Percentiles rank a stretch among this genome's conserved stretches.
These are phyloP conservation scores for Myriosclerotinia duriaeana DNA, from an alignment of 2,329 filamentous ascomycete genomes.

Conservation along the genomic window DNA sequence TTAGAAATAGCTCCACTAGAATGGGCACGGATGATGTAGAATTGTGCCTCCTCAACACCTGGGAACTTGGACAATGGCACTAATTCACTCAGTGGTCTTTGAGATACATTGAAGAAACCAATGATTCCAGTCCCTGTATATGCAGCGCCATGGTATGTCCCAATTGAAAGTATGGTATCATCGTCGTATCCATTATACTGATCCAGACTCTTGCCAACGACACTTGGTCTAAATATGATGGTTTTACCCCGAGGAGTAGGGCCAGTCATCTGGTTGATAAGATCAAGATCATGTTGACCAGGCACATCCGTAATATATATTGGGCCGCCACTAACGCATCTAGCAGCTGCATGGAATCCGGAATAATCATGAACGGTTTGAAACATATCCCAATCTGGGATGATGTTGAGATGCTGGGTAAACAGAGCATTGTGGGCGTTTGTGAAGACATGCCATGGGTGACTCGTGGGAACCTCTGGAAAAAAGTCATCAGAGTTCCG, in stretches of 20 bases:
- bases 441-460: slow-evolving; percentile 93
- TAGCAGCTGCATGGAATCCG: slow-evolving; percentile 82
- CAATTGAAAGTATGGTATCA: slow-evolving; percentile 70
- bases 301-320: slow-evolving; percentile 93
- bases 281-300: slow-evolving; percentile 70
- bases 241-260: slow-evolving; percentile 69
- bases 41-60: slow-evolving; percentile 56
- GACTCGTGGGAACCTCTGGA: slow-evolving; percentile 74
- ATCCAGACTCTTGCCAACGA: slow-evolving; percentile 68
- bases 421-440: slow-evolving; percentile 89
- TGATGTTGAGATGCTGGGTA: slow-evolving; percentile 77
- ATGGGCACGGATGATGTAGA: slow-evolving; percentile 75
- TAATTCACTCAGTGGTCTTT: slow-evolving; percentile 63
- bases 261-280: slow-evolving; percentile 82
- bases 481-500: slow-evolving; percentile 94
- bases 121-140: slow-evolving; percentile 73
- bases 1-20: slow-evolving; percentile 60
- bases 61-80: slow-evolving; percentile 71
- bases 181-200: slow-evolving; percentile 77
- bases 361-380: slow-evolving; percentile 67
- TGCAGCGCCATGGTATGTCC: slow-evolving; percentile 70
- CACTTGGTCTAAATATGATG: slow-evolving; percentile 76
- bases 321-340: slow-evolving; percentile 86
- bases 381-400: slow-evolving; percentile 81
- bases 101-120: slow-evolving; percentile 79